These are phyloP conservation scores for Platanthera guangdongensis DNA, from an alignment of 106 monocot genomes.

Conservation along the genomic window DNA sequence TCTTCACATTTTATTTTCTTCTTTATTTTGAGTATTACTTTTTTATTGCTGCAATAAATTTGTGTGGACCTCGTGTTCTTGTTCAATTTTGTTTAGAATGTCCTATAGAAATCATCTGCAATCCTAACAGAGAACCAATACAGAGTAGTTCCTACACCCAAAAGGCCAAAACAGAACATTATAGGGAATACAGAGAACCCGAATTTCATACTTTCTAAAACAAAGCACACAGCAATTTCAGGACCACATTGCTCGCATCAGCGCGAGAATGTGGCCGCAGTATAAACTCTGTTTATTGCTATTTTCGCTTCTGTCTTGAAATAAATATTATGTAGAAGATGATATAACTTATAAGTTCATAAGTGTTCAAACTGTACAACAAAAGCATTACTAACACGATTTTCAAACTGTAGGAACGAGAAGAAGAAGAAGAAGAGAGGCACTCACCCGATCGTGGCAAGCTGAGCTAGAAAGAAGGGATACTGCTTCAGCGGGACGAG, in stretches of 20 bases:
- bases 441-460: slow-evolving; percentile 81
- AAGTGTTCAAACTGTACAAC: background rate
- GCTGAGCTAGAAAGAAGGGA: slow-evolving; percentile 94
- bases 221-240: background rate
- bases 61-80: too few species aligned
- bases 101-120: too few species aligned
- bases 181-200: background rate
- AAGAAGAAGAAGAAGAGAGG: background rate
- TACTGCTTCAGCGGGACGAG: slow-evolving; percentile 75
- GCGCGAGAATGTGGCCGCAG: background rate
- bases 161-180: background rate
- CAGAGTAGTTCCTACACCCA: background rate
- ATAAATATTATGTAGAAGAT: background rate
- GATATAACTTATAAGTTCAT: too few species aligned
- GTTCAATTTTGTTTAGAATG: too few species aligned
- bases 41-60: too few species aligned
- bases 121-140: background rate
- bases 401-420: background rate
- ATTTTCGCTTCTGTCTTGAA: background rate
- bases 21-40: too few species aligned
- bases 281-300: background rate
- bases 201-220: background rate
- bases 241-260: background rate
- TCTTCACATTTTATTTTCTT: too few species aligned
- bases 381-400: background rate